Evolutionary conservation across 805 yeast genomes (phyloP).

Genomic region (Wickerhamiella dianesei): DNA sequence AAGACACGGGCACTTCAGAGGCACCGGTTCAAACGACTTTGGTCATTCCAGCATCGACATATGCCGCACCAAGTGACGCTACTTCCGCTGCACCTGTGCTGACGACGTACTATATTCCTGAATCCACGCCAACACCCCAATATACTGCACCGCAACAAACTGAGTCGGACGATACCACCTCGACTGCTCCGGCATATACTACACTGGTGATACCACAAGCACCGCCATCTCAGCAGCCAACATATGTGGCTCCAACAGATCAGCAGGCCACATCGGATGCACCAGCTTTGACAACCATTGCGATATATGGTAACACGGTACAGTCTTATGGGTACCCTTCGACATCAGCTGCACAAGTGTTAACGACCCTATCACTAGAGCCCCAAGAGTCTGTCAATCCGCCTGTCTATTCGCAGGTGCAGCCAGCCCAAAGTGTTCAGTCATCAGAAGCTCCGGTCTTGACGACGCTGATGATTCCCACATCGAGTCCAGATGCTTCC

Average conservation of each 20-base stretch:
- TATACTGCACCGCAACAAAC: neutral
- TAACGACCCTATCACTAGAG: neutral
- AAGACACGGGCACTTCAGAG: neutral
- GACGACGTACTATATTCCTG: neutral
- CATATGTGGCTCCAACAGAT: neutral
- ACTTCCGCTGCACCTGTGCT: neutral
- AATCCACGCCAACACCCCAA: neutral
- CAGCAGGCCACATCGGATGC: neutral
- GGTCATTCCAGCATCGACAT: neutral
- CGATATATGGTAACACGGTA: neutral
- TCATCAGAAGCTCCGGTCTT: neutral
- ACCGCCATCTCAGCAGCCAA: neutral
- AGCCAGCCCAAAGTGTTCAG: neutral
- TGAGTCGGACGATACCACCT: neutral
- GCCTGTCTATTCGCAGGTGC: too few relatives aligned
- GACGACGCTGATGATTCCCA: neutral
- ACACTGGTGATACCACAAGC: neutral
- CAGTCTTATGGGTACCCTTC: neutral
- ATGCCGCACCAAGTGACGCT: too few relatives aligned
- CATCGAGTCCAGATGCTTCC: too few relatives aligned
- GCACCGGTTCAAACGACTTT: conserved; percentile 1
- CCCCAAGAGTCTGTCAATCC: too few relatives aligned
- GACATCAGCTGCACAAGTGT: neutral
- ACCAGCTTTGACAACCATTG: neutral
- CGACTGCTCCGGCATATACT: neutral